phyloP scores from a whole-genome alignment of 495 filamentous ascomycete genomes.

The Lophiostoma macrostomum region DNA sequence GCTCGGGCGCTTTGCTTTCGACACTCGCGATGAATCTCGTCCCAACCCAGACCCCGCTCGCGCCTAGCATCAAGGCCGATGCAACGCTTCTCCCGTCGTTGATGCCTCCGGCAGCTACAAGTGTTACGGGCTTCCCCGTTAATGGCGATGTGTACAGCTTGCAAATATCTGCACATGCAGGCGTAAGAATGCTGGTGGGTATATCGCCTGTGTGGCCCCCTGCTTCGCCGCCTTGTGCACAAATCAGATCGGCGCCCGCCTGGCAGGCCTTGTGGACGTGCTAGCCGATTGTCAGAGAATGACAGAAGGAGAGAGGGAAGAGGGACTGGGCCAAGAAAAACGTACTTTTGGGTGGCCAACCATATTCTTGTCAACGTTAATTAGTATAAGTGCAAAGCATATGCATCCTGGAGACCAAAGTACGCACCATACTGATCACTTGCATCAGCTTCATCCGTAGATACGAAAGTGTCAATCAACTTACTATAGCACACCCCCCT shows the following conservation, averaged over 20 bases:
- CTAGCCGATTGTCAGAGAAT: neutral
- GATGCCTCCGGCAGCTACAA: conserved; percentile 75
- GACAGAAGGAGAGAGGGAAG: conserved; percentile 3
- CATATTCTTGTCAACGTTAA: conserved; percentile 21
- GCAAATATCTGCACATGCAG: conserved; percentile 73
- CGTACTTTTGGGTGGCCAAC: conserved; percentile 32
- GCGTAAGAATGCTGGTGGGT: conserved; percentile 64
- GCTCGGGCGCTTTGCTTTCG: conserved; percentile 18
- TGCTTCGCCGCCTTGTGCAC: conserved; percentile 73
- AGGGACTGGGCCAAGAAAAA: neutral
- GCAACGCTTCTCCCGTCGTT: conserved; percentile 70
- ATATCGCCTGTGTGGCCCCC: conserved; percentile 78
- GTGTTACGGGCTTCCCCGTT: conserved; percentile 55
- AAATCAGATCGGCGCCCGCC: conserved; percentile 31
- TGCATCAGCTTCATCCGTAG: no score
- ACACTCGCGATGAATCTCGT: conserved; percentile 28
- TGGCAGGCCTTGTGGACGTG: conserved; percentile 33
- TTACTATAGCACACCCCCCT: conserved; percentile 15
- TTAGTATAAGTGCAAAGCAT: no score
- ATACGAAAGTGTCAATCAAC: no score
- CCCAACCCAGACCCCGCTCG: conserved; percentile 69
- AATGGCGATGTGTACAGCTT: conserved; percentile 55
- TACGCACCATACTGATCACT: no score
- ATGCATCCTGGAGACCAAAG: no score
- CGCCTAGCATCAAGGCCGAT: conserved; percentile 68